These are phyloP conservation scores for Mycena chlorophos DNA, from an alignment of 768 basidiomycete genomes.

Conservation along the genomic window DNA sequence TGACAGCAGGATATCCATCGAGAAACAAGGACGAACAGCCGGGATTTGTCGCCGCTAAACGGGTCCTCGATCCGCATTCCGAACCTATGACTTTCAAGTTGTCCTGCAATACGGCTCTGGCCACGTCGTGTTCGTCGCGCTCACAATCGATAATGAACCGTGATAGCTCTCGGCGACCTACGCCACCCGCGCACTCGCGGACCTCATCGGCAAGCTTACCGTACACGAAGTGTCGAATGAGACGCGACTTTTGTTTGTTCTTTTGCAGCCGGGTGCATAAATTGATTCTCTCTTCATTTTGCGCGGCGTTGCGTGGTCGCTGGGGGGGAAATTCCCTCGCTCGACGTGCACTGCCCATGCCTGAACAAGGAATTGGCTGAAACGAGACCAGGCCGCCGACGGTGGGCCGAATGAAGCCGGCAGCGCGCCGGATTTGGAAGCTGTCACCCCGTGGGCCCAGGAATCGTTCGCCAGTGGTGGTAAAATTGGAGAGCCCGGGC, in stretches of 20 bases:
- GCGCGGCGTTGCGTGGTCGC: too few species aligned
- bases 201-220: not conserved
- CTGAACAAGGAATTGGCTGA: not conserved
- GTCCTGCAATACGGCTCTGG: not conserved
- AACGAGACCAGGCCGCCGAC: not conserved
- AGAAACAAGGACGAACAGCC: too few species aligned
- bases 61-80: not conserved
- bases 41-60: too few species aligned
- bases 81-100: not conserved
- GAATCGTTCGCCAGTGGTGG: not conserved
- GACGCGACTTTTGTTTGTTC: not conserved
- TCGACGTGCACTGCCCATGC: conserved; percentile 1
- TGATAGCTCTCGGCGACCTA: not conserved
- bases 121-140: not conserved
- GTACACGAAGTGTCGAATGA: not conserved
- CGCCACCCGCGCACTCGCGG: not conserved
- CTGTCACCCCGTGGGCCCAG: not conserved
- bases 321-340: too few species aligned
- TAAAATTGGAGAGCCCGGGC: not conserved
- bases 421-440: not conserved
- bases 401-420: not conserved
- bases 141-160: not conserved
- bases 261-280: too few species aligned
- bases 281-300: too few species aligned
- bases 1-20: too few species aligned